Base-by-base conservation (phyloP, 1,139 yeast genomes). In the Diutina rugosa region DNA sequence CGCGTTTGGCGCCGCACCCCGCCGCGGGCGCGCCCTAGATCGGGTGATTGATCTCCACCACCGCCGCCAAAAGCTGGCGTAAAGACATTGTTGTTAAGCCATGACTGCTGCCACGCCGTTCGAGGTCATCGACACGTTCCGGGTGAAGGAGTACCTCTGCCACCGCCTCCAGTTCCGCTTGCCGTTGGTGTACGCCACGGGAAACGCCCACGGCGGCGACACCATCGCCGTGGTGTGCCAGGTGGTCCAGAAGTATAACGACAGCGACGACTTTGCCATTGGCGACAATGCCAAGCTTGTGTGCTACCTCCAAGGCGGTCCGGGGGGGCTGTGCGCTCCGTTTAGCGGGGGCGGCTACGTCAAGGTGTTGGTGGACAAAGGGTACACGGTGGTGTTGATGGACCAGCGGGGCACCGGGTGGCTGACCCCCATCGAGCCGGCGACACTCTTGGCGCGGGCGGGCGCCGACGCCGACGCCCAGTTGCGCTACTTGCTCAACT, bases 321-420 rank as follows among this genome's bases (percentile, higher is more conserved):
- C 86, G 0, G 85, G 86, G 1, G 79, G 75, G 57, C 75, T 78
- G 1, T 69, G 80, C 57, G 65, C 71, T 1, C 58, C 72, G 8
- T 66, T 69, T 46, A 59, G 72, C 1, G 72, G 76, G 1, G 35
- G 41, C 5, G 53, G 53, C 4, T 67, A 68, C 54, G 69, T 74
- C 8, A 72, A 76, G 41, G 68, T 69, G 10, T 65, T 80, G 30
- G 59, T 79, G 6, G 73, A 71, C 10, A 69, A 69, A 52, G 81
- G 79, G 0, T 80, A 74, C 61, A 77, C 74, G 56, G 73, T 81
- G 12, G 65, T 81, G 18, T 76, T 71, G 55, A 66, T 79, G 58
- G 86, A 81, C 64, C 86, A 81, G 64, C 68, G 86, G 63, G 86
- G 85, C 7, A 81, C 85, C 0, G 86, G 85, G 0, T 64, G 74